Evolutionary conservation across 331 rosid species (phyloP).

Genomic region (Malus hybrid): DNA sequence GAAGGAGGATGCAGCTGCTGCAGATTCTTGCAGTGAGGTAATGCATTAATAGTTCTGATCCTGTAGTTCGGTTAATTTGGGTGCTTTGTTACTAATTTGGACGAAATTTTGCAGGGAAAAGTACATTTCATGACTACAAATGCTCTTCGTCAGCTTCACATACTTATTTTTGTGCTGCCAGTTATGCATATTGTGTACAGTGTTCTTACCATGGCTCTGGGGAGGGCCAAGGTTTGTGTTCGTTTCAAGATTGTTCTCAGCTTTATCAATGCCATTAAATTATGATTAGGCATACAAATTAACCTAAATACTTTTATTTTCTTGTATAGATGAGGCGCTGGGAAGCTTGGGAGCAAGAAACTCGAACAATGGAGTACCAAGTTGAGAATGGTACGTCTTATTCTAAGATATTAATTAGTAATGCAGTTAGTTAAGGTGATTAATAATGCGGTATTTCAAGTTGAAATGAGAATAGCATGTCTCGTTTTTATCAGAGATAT

Average conservation of each 20-base stretch:
- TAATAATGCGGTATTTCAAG: not conserved
- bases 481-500: too few species aligned
- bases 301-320: not conserved
- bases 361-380: slow-evolving; percentile 24
- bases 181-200: slow-evolving; percentile 31
- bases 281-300: not conserved
- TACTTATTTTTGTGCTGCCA: slow-evolving; percentile 30
- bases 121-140: slow-evolving; percentile 19
- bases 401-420: not conserved
- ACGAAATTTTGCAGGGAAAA: slow-evolving; percentile 26
- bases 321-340: slow-evolving; percentile 25
- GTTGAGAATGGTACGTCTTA: slow-evolving; percentile 23
- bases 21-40: slow-evolving; percentile 26
- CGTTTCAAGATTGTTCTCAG: not conserved
- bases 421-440: too few species aligned
- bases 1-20: not conserved
- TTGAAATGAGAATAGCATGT: not conserved
- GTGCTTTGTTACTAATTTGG: not conserved
- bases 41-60: not conserved
- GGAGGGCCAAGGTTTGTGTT: slow-evolving; percentile 29
- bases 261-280: not conserved
- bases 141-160: slow-evolving; percentile 32
- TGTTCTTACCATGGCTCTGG: slow-evolving; percentile 32
- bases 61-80: not conserved
- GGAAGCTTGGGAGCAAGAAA: slow-evolving; percentile 30